phyloP scores from a whole-genome alignment of 345 rosid genomes.

The Anastatica hierochuntica region DNA sequence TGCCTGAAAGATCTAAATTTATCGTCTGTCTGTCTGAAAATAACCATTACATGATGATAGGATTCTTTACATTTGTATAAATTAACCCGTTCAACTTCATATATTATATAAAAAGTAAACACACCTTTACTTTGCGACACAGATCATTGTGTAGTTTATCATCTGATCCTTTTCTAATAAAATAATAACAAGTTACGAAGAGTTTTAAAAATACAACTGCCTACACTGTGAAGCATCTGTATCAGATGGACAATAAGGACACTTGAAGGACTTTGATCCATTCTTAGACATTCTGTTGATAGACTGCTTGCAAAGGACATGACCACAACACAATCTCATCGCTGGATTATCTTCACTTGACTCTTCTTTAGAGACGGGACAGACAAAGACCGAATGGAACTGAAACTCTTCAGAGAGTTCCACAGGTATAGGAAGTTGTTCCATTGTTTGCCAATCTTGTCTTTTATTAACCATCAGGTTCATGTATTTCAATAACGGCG shows the following conservation, averaged over 20 bases:
- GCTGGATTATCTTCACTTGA: conserved; percentile 66
- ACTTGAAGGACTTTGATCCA: conserved; percentile 47
- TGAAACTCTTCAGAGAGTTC: conserved; percentile 54
- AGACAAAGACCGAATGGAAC: conserved; percentile 66
- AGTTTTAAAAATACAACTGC: conserved; percentile 38
- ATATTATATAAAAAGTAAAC: too few relatives aligned
- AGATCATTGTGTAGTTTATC: too few relatives aligned
- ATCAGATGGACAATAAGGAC: conserved; percentile 68
- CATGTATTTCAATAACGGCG: conserved; percentile 62
- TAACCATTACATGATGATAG: too few relatives aligned
- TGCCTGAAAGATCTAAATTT: too few relatives aligned
- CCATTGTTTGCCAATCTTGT: conserved; percentile 54
- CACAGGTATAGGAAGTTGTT: conserved; percentile 60
- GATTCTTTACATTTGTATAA: too few relatives aligned
- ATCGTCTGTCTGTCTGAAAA: too few relatives aligned
- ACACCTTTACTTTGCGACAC: too few relatives aligned
- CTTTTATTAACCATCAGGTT: conserved; percentile 59
- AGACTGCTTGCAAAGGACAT: conserved; percentile 69
- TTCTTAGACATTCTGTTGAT: conserved; percentile 74
- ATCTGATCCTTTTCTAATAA: too few relatives aligned
- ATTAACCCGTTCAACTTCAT: too few relatives aligned
- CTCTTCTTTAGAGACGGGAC: conserved; percentile 75
- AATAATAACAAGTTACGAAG: too few relatives aligned
- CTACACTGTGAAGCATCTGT: conserved; percentile 42
- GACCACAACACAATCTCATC: conserved; percentile 73